These are phyloP conservation scores for Limnomonas spitsbergensis DNA, from an alignment of 139 green algal genomes.

Conservation along the genomic window DNA sequence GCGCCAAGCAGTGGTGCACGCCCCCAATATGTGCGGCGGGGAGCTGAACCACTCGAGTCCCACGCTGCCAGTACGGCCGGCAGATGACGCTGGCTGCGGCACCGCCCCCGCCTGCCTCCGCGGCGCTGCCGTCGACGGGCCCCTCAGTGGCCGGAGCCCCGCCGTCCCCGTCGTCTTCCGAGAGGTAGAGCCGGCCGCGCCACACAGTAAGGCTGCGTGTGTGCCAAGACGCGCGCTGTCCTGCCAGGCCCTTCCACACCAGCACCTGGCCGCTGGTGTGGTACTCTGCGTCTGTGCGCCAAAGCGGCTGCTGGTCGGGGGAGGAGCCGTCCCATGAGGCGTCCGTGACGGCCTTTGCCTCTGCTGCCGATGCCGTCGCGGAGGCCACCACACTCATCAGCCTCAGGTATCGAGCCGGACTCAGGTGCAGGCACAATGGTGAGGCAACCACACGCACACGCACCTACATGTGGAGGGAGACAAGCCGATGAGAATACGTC, in stretches of 20 bases:
- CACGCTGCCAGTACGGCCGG: slow-evolving; percentile 24
- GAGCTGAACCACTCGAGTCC: slow-evolving; percentile 25
- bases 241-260: slow-evolving; percentile 42
- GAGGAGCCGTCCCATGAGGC: neutral
- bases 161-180: neutral
- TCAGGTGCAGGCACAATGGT: slow-evolving; percentile 41
- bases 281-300: slow-evolving; percentile 51
- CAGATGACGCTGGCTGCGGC: neutral
- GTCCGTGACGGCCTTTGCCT: too few species aligned
- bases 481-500: too few species aligned
- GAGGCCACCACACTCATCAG: slow-evolving; percentile 46
- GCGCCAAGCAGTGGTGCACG: neutral
- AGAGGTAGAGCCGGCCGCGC: slow-evolving; percentile 44
- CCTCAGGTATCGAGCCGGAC: slow-evolving; percentile 48
- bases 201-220: slow-evolving; percentile 32
- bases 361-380: too few species aligned
- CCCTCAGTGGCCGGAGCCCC: neutral
- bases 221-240: slow-evolving; percentile 36
- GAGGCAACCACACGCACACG: slow-evolving; percentile 29
- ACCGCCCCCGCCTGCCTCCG: neutral
- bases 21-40: slow-evolving; percentile 11
- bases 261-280: slow-evolving; percentile 20
- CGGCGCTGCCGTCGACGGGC: neutral
- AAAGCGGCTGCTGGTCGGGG: slow-evolving; percentile 30
- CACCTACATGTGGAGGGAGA: slow-evolving; percentile 6